phyloP scores from a whole-genome alignment of 208 protist genomes.

The Acanthamoeba polyphaga region DNA sequence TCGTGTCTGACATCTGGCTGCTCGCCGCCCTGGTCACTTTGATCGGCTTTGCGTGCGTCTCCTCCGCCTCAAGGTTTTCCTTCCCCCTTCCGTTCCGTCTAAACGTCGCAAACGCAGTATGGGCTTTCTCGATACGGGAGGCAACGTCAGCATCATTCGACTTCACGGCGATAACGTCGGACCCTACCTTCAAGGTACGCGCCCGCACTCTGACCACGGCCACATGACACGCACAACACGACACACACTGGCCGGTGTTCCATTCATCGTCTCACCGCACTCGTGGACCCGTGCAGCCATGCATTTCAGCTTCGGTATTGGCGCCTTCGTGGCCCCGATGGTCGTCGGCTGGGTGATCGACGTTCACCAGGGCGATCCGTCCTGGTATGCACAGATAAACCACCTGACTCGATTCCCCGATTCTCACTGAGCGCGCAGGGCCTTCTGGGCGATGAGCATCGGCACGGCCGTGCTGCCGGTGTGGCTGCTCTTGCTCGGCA shows the following conservation, averaged over 20 bases:
- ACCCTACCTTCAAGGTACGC: slow-evolving; percentile 68
- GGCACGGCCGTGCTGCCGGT: neutral
- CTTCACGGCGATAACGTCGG: slow-evolving; percentile 70
- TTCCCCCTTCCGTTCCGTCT: neutral
- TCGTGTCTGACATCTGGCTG: slow-evolving; percentile 44
- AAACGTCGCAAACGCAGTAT: neutral
- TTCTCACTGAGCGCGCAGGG: neutral
- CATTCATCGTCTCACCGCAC: neutral
- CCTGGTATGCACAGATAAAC: neutral
- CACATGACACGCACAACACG: too few species aligned
- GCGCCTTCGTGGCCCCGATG: slow-evolving; percentile 67
- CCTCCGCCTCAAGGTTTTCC: neutral
- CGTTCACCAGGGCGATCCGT: slow-evolving; percentile 49
- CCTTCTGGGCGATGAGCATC: slow-evolving; percentile 46
- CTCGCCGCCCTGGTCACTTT: slow-evolving; percentile 19
- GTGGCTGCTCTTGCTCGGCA: slow-evolving; percentile 29
- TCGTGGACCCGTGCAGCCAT: neutral
- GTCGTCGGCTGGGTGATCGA: slow-evolving; percentile 51
- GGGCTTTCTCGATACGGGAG: slow-evolving; percentile 57
- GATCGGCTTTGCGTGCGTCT: slow-evolving; percentile 15
- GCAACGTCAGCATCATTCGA: slow-evolving; percentile 74
- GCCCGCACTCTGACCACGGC: too few species aligned
- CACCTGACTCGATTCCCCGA: too few species aligned
- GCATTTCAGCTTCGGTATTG: slow-evolving; percentile 73
- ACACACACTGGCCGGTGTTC: too few species aligned